These are phyloP conservation scores for Parafenestella ontariensis DNA, from an alignment of 2,329 filamentous ascomycete species.

Conservation along the genomic window DNA sequence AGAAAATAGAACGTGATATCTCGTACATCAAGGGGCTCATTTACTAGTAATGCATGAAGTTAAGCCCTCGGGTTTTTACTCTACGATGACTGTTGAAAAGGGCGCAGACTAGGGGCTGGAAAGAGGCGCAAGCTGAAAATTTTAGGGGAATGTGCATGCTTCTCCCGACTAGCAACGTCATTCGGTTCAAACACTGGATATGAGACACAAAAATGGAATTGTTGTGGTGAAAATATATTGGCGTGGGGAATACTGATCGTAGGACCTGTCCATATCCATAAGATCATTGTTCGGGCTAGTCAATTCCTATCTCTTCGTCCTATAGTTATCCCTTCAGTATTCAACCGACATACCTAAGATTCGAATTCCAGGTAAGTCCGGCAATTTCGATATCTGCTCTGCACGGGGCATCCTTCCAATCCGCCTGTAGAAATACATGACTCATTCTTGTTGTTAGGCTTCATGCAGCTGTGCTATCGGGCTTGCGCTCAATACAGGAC, in stretches of 20 bases:
- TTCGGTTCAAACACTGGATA: background rate
- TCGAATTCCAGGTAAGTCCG: slow-evolving; percentile 9
- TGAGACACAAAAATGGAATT: no score
- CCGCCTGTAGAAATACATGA: background rate
- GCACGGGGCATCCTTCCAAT: background rate
- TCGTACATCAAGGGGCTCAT: no score
- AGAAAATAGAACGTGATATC: no score
- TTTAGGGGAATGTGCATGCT: background rate
- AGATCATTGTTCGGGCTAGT: background rate
- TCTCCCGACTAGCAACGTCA: background rate
- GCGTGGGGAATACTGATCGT: no score
- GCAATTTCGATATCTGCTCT: background rate
- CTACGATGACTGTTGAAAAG: background rate
- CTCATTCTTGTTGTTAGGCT: background rate
- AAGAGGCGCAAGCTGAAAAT: background rate
- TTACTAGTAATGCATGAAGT: no score
- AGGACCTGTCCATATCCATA: background rate
- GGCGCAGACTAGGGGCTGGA: background rate
- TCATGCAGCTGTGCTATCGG: background rate
- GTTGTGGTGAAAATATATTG: no score
- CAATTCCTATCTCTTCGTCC: background rate
- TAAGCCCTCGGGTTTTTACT: background rate
- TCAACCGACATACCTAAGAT: slow-evolving; percentile 5
- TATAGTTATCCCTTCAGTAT: background rate
- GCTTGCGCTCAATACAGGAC: background rate